Evolutionary conservation across 768 basidiomycete species (phyloP), one percentile per base, ranked within the genome.

Genomic region (Mycena venus): DNA sequence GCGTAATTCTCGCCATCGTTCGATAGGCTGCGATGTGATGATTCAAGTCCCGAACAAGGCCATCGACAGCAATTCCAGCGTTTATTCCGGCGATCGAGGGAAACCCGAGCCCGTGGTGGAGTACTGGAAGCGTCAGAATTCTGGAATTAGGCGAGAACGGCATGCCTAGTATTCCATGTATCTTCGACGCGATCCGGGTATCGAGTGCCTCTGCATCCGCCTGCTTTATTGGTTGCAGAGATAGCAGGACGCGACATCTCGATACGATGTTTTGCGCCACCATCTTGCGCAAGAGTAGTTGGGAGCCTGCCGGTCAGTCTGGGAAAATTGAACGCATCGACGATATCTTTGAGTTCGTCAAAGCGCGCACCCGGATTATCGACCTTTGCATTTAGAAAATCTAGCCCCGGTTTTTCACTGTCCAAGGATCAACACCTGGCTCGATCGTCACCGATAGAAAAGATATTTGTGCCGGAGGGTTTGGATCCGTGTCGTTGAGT

Each of bases 1-100:
- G 31, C 0, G 76, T 77, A n/a, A 78, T 72, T 5, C 51, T 31
- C 2, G 75, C 77, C 75, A 78, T 70, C 8, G 11, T 7, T 1
- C 75, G 56, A 42, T 65, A 78, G 9, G 63, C 53, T n/a, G 68
- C 11, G 9, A 78, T 74, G 56, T 78, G 77, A 29, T 74, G 77
- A 31, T 76, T 78, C 0, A 78, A 65, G n/a, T 74, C 68, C 0
- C 75, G 47, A 6, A n/a, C 27, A 4, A 78, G 32, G 1, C 75
- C 75, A 21, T 66, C 55, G 17, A 78, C 49, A 4, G 68, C 67
- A 25, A 58, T 47, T 0, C 67, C 49, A 1, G 47, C 65, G 27
- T 78, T 77, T 0, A 77, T 63, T 3, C 69, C 7, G 6, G 66
- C 55, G 8, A 76, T 32, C 25, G 77, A 75, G 1, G 74, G 74